Conservation (phyloP, 2,329 filamentous ascomycete species). For the Trichoderma arundinaceum region DNA sequence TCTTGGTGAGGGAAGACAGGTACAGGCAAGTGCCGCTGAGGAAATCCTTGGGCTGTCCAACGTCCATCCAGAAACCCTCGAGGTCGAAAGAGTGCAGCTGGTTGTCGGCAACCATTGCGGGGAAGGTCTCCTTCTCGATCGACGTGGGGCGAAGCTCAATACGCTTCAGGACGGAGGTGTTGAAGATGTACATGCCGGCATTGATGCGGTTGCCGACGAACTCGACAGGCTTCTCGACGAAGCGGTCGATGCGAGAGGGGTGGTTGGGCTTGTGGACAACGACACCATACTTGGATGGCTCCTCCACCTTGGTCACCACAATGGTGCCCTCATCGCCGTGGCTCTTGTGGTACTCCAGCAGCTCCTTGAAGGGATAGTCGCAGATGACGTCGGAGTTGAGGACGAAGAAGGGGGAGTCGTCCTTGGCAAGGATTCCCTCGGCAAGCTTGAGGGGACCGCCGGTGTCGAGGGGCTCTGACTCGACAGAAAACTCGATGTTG, state of each 20-base stretch:
- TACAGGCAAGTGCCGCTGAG: conserved; percentile 94
- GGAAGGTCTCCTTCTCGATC: conserved; percentile 99
- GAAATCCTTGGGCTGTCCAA: conserved; percentile 98
- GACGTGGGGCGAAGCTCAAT: conserved; percentile 97
- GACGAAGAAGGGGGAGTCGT: conserved; percentile 95
- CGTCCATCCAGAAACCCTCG: conserved; percentile 99
- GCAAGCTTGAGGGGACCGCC: conserved; percentile 95
- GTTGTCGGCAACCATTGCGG: conserved; percentile 85
- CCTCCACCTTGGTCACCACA: conserved; percentile 97
- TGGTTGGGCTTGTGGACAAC: conserved; percentile 96
- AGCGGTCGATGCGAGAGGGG: conserved; percentile 90
- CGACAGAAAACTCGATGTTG: conserved; percentile 96
- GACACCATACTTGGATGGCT: conserved; percentile 98
- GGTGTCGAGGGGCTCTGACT: conserved; percentile 92
- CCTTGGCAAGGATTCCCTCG: conserved; percentile 89
- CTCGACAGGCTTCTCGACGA: conserved; percentile 98
- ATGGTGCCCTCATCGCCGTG: conserved; percentile 98
- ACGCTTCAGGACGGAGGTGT: conserved; percentile 85
- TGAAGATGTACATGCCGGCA: conserved; percentile 96
- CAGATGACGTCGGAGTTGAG: conserved; percentile 98
- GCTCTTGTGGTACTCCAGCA: conserved; percentile 87
- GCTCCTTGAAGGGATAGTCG: conserved; percentile 92
- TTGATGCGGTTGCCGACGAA: conserved; percentile 99
- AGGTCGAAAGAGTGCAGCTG: conserved; percentile 95
- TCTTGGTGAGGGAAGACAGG: conserved; percentile 90